These are phyloP conservation scores for Cocos nucifera DNA, from an alignment of 176 grass and related monocot genomes.

Conservation along the genomic window DNA sequence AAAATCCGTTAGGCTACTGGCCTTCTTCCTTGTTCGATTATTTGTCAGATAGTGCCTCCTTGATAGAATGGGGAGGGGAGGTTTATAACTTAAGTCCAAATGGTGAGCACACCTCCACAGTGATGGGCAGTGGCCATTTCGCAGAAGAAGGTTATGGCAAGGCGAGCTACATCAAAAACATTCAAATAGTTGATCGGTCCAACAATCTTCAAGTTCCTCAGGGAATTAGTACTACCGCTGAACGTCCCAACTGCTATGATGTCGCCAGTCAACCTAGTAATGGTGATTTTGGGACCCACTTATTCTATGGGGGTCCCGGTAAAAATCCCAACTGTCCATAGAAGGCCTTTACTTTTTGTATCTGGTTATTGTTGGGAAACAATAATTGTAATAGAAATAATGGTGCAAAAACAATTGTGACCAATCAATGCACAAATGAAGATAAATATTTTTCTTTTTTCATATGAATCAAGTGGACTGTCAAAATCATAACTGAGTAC, in stretches of 20 bases:
- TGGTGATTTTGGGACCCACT: slow-evolving; percentile 9
- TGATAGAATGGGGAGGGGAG: slow-evolving; percentile 79
- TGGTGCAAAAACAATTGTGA: no score
- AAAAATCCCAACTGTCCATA: no score
- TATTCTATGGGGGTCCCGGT: slow-evolving; percentile 45
- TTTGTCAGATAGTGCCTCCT: slow-evolving; percentile 46
- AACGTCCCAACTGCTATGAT: slow-evolving; percentile 76
- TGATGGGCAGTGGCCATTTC: slow-evolving; percentile 91
- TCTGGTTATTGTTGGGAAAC: slow-evolving; percentile 4
- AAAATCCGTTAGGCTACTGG: slow-evolving; percentile 66
- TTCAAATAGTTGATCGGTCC: slow-evolving; percentile 72
- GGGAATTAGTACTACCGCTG: slow-evolving; percentile 49
- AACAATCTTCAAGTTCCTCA: slow-evolving; percentile 54
- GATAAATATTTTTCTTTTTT: no score
- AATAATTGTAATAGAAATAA: no score
- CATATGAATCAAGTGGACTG: no score
- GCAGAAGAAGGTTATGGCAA: slow-evolving; percentile 82
- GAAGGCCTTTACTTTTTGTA: not conserved
- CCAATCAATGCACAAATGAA: no score
- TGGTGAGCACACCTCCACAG: slow-evolving; percentile 60
- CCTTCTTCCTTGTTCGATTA: slow-evolving; percentile 68
- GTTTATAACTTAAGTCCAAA: slow-evolving; percentile 69
- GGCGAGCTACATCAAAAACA: slow-evolving; percentile 78
- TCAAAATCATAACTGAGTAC: no score
- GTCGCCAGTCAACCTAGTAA: slow-evolving; percentile 63